Base-by-base conservation (phyloP, 2,329 filamentous ascomycete genomes). In the Penicillium brasilianum region DNA sequence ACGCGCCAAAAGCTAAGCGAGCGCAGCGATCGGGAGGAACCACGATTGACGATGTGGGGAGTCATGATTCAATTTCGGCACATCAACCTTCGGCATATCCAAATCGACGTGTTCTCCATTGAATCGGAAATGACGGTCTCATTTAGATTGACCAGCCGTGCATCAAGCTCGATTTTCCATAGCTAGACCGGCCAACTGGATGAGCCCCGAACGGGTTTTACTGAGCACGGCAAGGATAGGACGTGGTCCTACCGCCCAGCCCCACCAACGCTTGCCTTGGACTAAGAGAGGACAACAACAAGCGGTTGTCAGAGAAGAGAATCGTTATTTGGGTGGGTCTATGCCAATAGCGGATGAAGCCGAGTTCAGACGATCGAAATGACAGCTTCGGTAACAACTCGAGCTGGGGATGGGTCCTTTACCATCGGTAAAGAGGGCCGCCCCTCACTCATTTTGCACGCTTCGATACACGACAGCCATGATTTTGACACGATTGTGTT, bases 1-100 rank as follows among this genome's bases (percentile, higher is more conserved):
- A 46, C 22, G 22, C 43, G 43, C 43, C 43, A 46, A 46, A 46
- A 16, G 22, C 43, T 46, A 46, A 46, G 43, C 43, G 43, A 46
- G 43, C 28, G 16, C 43, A 25, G 9, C 43, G 43, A 46, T 46
- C 43, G 43, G 43, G 13, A n/a, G 25, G 25, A 46, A 46, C 43
- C 22, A 16, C 43, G 43, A 46, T 28, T 46, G 10, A 6, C 4
- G 22, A 13, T 46, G 44, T 48, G 44, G 44, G 14, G 44, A n/a
- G 22, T 28, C 44, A 30, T 48, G 22, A 28, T n/a, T 30, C 44
- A 22, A 22, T 13, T 48, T 48, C 44, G 44, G 44, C n/a, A 48
- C 44, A 16, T 48, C 14, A 28, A n/a, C 22, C 13, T 13, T 28
- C 25, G 44, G 6, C 10, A 30, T 4, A 30, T 10, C 3, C 44